A percentile compares a stretch with the other conserved stretches of the same genome.
phyloP scores from a whole-genome alignment of 108 stramenopile genomes.

The Fragilariopsis cylindrus region DNA sequence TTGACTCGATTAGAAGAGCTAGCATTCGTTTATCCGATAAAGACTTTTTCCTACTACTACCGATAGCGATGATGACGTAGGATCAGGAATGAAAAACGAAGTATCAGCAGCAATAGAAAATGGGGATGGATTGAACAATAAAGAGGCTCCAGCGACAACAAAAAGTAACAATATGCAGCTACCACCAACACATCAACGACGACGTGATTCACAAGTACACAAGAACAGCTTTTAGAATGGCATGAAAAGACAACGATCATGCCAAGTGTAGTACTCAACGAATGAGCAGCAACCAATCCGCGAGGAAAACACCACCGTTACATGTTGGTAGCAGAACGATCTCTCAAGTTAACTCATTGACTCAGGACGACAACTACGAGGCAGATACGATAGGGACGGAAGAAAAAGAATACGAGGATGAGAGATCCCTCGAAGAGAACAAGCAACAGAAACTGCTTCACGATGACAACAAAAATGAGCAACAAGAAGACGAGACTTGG shows the following conservation, averaged over 20 bases:
- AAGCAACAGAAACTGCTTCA: background rate
- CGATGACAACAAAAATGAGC: background rate
- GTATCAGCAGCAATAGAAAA: background rate
- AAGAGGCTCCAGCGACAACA: background rate
- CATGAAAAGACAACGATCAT: slow-evolving; percentile 32
- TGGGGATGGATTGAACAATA: background rate
- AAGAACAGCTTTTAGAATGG: slow-evolving; percentile 40
- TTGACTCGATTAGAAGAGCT: slow-evolving; percentile 34
- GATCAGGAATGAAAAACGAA: background rate
- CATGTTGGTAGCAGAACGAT: background rate
- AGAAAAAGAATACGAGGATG: background rate
- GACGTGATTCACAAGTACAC: slow-evolving; percentile 36
- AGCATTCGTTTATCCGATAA: slow-evolving; percentile 30
- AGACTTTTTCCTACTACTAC: slow-evolving; percentile 31
- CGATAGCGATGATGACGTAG: background rate
- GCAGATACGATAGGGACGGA: background rate
- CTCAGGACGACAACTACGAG: slow-evolving; percentile 10
- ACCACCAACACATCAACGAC: background rate
- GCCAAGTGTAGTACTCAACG: slow-evolving; percentile 33
- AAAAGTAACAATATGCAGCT: slow-evolving; percentile 4
- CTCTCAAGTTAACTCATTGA: slow-evolving; percentile 5
- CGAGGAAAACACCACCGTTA: background rate
- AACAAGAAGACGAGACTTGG: background rate
- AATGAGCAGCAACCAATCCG: slow-evolving; percentile 13
- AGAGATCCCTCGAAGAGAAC: background rate